A percentile compares a stretch with the other conserved stretches of the same genome.
Conservation (phyloP, 2,329 filamentous ascomycete genomes). For the Malbranchea cinnamomea region DNA sequence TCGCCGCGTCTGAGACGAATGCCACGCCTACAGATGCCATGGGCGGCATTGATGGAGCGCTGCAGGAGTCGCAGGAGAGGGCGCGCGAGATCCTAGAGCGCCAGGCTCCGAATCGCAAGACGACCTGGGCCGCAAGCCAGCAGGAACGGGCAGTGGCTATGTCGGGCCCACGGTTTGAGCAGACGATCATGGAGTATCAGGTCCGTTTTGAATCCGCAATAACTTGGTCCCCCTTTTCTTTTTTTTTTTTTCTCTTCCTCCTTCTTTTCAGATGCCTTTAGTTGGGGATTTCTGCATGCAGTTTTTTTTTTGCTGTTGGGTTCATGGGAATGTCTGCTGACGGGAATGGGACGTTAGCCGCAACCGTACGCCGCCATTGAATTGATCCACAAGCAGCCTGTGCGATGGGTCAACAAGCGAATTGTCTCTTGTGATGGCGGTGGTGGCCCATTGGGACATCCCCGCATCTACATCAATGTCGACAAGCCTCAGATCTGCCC, state of each 20-base stretch:
- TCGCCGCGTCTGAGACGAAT: slow-evolving; percentile 46
- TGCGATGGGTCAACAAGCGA: slow-evolving; percentile 74
- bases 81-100: slow-evolving; percentile 42
- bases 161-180: slow-evolving; percentile 89
- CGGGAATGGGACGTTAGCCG: slow-evolving; percentile 42
- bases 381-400: slow-evolving; percentile 89
- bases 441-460: slow-evolving; percentile 78
- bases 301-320: neutral
- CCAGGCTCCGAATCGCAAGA: slow-evolving; percentile 77
- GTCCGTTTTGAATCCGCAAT: no score
- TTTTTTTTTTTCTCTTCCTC: no score
- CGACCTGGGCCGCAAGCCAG: slow-evolving; percentile 77
- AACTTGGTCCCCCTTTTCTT: no score
- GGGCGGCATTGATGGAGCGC: slow-evolving; percentile 33
- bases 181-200: slow-evolving; percentile 87
- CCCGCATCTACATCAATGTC: slow-evolving; percentile 90
- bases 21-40: slow-evolving; percentile 36
- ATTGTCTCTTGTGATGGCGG: slow-evolving; percentile 83
- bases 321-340: slow-evolving; percentile 3
- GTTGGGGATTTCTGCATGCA: neutral
- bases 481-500: slow-evolving; percentile 88
- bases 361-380: slow-evolving; percentile 82
- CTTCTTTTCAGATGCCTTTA: neutral
- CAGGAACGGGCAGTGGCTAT: slow-evolving; percentile 68
- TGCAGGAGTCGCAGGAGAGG: slow-evolving; percentile 41